A percentile compares a stretch with the other conserved stretches of the same genome.
These are phyloP conservation scores for Auricularia sp. DNA, from an alignment of 768 basidiomycete species.

Conservation along the genomic window DNA sequence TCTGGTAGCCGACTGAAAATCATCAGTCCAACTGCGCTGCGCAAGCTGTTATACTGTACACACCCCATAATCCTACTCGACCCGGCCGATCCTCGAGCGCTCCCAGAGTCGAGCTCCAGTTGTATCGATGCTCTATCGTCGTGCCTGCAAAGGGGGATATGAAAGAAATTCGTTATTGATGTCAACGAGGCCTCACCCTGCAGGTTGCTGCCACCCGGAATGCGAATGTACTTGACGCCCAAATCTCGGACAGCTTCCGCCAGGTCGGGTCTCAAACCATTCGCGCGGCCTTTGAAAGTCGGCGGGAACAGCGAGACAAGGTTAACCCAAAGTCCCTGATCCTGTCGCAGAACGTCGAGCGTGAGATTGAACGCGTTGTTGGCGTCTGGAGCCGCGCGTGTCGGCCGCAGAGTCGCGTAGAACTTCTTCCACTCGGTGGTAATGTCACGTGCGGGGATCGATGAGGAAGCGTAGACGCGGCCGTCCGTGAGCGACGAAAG, in stretches of 20 bases:
- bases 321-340: background rate
- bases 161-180: background rate
- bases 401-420: background rate
- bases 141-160: background rate
- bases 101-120: background rate
- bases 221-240: background rate
- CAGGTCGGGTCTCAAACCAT: background rate
- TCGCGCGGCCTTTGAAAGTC: background rate
- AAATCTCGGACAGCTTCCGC: background rate
- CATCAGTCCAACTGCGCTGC: background rate
- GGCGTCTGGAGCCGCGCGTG: background rate
- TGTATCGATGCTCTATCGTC: background rate
- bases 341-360: background rate
- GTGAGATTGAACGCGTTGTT: background rate
- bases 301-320: background rate
- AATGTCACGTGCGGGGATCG: background rate
- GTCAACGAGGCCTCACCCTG: background rate
- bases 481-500: background rate
- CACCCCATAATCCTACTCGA: background rate
- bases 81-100: background rate
- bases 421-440: background rate
- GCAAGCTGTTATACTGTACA: background rate
- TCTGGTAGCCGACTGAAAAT: background rate
- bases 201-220: background rate
- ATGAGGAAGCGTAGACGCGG: background rate